phyloP scores from a whole-genome alignment of 352 stramenopile genomes.

The Thraustochytrium striatum region DNA sequence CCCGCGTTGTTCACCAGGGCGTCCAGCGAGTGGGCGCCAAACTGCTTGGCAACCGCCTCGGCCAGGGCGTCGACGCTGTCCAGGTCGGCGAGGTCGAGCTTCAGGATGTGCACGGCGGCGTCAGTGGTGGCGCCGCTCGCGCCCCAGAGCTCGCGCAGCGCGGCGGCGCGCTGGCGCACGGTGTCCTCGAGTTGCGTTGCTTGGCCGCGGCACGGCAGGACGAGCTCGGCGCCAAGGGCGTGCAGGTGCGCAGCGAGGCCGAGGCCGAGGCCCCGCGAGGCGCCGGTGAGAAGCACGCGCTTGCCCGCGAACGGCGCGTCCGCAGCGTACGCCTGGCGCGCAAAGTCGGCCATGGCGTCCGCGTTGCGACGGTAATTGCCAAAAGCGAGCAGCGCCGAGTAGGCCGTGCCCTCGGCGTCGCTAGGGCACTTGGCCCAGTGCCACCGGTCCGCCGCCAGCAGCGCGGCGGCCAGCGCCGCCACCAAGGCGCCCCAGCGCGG shows the following conservation, averaged over 20 bases:
- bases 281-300: not conserved
- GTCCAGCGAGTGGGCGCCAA: conserved; percentile 3
- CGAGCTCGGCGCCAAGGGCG: conserved; percentile 12
- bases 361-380: no score
- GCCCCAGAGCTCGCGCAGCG: not conserved
- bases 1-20: conserved; percentile 38
- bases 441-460: no score
- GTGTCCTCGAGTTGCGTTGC: not conserved
- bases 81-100: conserved; percentile 22
- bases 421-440: no score
- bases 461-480: no score
- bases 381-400: no score
- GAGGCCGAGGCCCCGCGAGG: not conserved
- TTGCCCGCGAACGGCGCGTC: conserved; percentile 7
- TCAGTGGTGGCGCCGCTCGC: not conserved
- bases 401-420: no score
- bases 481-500: no score
- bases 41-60: not conserved
- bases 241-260: conserved; percentile 12
- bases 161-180: not conserved
- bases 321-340: no score
- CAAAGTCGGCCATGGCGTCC: no score
- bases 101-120: not conserved
- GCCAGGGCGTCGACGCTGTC: not conserved
- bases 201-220: not conserved